These are phyloP conservation scores for Stevia rebaudiana DNA, from an alignment of 140 eudicot species.

Conservation along the genomic window DNA sequence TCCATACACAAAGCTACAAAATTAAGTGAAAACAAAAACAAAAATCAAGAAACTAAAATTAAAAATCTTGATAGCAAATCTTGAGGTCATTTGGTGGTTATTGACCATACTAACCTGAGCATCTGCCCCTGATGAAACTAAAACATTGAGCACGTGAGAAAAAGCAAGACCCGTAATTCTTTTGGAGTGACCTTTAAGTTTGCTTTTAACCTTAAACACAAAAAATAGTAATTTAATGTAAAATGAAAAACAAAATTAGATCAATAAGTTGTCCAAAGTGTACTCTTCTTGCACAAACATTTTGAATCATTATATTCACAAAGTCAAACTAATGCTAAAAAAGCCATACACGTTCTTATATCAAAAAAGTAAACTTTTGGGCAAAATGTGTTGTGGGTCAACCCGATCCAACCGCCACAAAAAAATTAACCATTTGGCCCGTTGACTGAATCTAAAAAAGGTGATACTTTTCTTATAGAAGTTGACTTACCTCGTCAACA, in stretches of 20 bases:
- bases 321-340: background rate
- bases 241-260: background rate
- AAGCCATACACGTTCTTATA: too few relatives aligned
- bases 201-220: constrained; percentile 70
- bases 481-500: constrained; percentile 40
- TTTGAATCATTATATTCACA: background rate
- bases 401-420: background rate
- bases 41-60: background rate
- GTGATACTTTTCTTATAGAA: background rate
- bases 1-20: constrained; percentile 82
- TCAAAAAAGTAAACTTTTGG: background rate
- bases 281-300: too few relatives aligned
- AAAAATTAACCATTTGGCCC: background rate
- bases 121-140: constrained; percentile 97
- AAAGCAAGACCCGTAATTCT: constrained; percentile 97
- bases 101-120: constrained; percentile 59
- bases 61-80: constrained; percentile 5
- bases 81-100: background rate
- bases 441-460: background rate
- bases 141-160: constrained; percentile 64
- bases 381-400: background rate
- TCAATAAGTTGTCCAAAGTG: too few relatives aligned
- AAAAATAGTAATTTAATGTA: background rate
- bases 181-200: constrained; percentile 90
- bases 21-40: background rate